Percentiles rank a stretch among this genome's conserved stretches.
These are phyloP conservation scores for Pichia occidentalis DNA, from an alignment of 805 yeast genomes.

Conservation along the genomic window DNA sequence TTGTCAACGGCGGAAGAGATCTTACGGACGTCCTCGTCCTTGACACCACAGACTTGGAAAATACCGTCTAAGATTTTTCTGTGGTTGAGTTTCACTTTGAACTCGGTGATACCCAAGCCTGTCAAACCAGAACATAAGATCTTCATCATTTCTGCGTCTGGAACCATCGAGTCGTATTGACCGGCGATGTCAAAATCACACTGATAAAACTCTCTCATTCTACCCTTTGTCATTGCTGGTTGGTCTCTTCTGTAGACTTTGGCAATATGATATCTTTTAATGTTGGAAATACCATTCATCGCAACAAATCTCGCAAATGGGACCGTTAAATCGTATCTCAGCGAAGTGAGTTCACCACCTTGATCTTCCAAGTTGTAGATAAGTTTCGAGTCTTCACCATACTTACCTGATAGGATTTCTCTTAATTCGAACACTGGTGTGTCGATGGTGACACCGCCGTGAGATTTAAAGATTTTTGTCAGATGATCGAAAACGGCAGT, in stretches of 20 bases:
- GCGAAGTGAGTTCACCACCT: slow-evolving; percentile 95
- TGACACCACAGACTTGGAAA: slow-evolving; percentile 90
- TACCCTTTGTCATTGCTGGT: slow-evolving; percentile 99
- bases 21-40: slow-evolving; percentile 87
- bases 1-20: slow-evolving; percentile 95
- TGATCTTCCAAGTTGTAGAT: slow-evolving; percentile 96
- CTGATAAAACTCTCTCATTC: slow-evolving; percentile 99
- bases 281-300: slow-evolving; percentile 81
- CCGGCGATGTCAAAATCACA: slow-evolving; percentile 99
- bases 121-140: slow-evolving; percentile 80
- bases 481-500: slow-evolving; percentile 76
- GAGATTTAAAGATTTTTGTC: slow-evolving; percentile 76
- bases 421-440: slow-evolving; percentile 97
- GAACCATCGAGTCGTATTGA: slow-evolving; percentile 84
- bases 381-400: slow-evolving; percentile 96
- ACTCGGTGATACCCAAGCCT: slow-evolving; percentile 77
- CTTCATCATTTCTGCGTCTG: slow-evolving; percentile 86
- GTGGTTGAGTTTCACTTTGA: slow-evolving; percentile 89
- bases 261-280: slow-evolving; percentile 95
- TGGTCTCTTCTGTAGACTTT: slow-evolving; percentile 98
- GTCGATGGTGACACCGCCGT: slow-evolving; percentile 97
- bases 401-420: slow-evolving; percentile 93
- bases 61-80: slow-evolving; percentile 95
- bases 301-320: slow-evolving; percentile 98
- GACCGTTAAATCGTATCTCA: slow-evolving; percentile 94